Conservation (phyloP, 306 rosid species). For the Purshia tridentata region DNA sequence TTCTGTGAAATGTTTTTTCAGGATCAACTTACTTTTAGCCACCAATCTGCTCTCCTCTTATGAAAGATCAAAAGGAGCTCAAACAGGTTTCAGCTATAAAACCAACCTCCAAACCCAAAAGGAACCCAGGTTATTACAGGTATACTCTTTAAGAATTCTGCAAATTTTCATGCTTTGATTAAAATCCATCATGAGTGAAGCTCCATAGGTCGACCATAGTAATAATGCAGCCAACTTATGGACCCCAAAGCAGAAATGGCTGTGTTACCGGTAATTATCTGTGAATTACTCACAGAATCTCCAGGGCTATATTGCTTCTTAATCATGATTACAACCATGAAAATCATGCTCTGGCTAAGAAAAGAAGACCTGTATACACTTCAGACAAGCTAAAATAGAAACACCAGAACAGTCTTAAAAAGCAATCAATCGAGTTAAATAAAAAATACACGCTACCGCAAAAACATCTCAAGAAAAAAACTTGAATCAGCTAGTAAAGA, state of each 20-base stretch:
- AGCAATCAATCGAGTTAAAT: conserved; percentile 5
- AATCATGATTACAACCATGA: neutral
- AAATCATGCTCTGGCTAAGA: conserved; percentile 18
- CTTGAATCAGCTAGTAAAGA: conserved; percentile 15
- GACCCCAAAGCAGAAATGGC: conserved; percentile 7
- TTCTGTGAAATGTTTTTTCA: conserved; percentile 1
- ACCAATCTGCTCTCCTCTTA: neutral
- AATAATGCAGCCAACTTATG: conserved; percentile 15
- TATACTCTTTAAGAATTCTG: neutral
- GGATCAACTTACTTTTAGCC: conserved; percentile 7
- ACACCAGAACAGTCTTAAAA: conserved; percentile 4
- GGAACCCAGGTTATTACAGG: conserved; percentile 3
- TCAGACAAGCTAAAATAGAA: conserved; percentile 15
- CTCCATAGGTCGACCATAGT: conserved; percentile 24
- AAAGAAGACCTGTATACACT: conserved; percentile 11
- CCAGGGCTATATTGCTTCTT: conserved; percentile 3
- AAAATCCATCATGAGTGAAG: conserved; percentile 5
- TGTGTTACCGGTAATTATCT: neutral
- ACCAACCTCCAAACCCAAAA: neutral
- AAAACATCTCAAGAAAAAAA: conserved; percentile 7
- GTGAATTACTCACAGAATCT: conserved; percentile 8
- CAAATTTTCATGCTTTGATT: conserved; percentile 17
- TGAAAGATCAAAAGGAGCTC: neutral
- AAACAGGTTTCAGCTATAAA: neutral
- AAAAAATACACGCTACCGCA: too few species aligned